phyloP scores from a whole-genome alignment of 1,139 yeast species.

The Taphrina sp. region DNA sequence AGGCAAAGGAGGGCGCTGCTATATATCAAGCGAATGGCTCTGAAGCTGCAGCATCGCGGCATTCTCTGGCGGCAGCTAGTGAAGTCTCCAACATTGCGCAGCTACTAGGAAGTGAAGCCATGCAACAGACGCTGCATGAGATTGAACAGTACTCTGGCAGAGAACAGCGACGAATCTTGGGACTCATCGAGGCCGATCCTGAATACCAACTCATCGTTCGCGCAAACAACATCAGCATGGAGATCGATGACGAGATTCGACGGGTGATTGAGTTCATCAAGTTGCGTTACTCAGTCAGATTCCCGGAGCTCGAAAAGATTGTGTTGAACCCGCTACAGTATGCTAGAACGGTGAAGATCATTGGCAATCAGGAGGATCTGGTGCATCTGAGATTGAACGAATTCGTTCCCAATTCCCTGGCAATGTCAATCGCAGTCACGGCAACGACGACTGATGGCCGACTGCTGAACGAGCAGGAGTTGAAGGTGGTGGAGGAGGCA shows the following conservation, averaged over 20 bases:
- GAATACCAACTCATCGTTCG: slow-evolving; percentile 55
- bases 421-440: slow-evolving; percentile 72
- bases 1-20: slow-evolving; percentile 24
- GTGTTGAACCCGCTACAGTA: slow-evolving; percentile 66
- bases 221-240: slow-evolving; percentile 58
- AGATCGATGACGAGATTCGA: slow-evolving; percentile 58
- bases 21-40: slow-evolving; percentile 11
- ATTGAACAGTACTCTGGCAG: slow-evolving; percentile 38
- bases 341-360: slow-evolving; percentile 53
- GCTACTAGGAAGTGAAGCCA: slow-evolving; percentile 40
- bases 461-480: slow-evolving; percentile 46
- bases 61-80: slow-evolving; percentile 17
- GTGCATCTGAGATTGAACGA: slow-evolving; percentile 30
- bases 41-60: not conserved
- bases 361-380: slow-evolving; percentile 51
- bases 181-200: slow-evolving; percentile 46
- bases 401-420: slow-evolving; percentile 55
- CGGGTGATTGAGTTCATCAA: slow-evolving; percentile 54
- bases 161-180: slow-evolving; percentile 33
- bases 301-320: slow-evolving; percentile 68
- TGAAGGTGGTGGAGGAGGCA: slow-evolving; percentile 49
- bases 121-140: slow-evolving; percentile 30
- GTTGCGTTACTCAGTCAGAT: slow-evolving; percentile 57
- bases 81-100: slow-evolving; percentile 40
- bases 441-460: slow-evolving; percentile 52